phyloP scores from a whole-genome alignment of 192 early-diverging fungal species.

The Geranomyces michiganensis region DNA sequence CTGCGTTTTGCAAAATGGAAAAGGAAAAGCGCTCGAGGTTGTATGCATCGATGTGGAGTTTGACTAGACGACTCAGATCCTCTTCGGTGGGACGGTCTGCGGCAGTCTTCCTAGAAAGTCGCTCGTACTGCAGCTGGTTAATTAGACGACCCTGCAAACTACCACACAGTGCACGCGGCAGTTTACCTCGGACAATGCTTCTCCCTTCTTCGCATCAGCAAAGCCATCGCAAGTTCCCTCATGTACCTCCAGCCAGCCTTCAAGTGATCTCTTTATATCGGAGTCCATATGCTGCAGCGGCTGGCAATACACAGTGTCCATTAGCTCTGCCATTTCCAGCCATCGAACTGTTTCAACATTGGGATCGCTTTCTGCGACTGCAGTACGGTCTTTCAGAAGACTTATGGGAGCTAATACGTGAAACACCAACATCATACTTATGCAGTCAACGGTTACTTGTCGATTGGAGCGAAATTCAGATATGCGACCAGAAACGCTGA shows the following conservation, averaged over 20 bases:
- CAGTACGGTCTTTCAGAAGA: not conserved
- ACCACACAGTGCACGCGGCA: too few relatives aligned
- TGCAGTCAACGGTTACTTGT: slow-evolving; percentile 20
- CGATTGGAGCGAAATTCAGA: slow-evolving; percentile 16
- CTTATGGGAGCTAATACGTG: not conserved
- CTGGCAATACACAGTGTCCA: slow-evolving; percentile 4
- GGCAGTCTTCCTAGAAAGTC: too few relatives aligned
- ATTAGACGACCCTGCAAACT: too few relatives aligned
- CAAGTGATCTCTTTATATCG: not conserved
- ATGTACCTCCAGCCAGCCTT: not conserved
- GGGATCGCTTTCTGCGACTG: slow-evolving; percentile 25
- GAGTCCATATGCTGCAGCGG: not conserved
- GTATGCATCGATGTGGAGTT: slow-evolving; percentile 8
- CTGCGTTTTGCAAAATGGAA: not conserved
- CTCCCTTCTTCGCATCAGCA: too few relatives aligned
- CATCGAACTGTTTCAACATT: slow-evolving; percentile 32
- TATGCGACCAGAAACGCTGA: slow-evolving; percentile 23
- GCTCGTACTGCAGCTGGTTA: too few relatives aligned
- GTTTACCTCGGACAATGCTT: too few relatives aligned
- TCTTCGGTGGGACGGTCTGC: not conserved
- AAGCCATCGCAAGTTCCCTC: too few relatives aligned
- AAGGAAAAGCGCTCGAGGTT: slow-evolving; percentile 1
- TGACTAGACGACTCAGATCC: slow-evolving; percentile 5
- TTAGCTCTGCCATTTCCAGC: slow-evolving; percentile 23
- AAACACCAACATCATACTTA: slow-evolving; percentile 9